Conservation (phyloP, 2,329 filamentous ascomycete genomes). For the Microsporum canis region DNA sequence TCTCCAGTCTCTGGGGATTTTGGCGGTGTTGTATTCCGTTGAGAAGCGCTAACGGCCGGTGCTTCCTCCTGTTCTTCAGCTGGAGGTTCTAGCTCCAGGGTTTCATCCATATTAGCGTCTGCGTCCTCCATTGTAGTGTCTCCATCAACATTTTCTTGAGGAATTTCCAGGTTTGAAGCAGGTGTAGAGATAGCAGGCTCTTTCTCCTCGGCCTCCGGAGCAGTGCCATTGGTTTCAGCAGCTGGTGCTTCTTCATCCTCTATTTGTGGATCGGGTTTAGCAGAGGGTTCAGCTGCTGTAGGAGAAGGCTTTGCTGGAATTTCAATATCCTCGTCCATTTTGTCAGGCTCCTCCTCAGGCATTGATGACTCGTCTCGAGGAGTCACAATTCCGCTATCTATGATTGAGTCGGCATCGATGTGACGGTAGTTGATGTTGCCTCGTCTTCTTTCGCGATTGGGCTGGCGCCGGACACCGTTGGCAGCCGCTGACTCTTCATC, state of each 20-base stretch:
- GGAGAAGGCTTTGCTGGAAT: slow-evolving; percentile 23
- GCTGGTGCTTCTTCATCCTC: slow-evolving; percentile 25
- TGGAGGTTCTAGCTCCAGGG: slow-evolving; percentile 1
- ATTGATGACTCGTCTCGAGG: slow-evolving; percentile 34
- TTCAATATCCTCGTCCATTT: slow-evolving; percentile 33
- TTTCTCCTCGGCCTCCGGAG: slow-evolving; percentile 20
- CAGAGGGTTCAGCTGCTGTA: slow-evolving; percentile 21
- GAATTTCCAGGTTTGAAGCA: slow-evolving; percentile 18
- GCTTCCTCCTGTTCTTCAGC: slow-evolving; percentile 15
- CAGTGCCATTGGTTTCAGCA: slow-evolving; percentile 23
- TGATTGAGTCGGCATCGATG: slow-evolving; percentile 44
- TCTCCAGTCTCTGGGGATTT: slow-evolving; percentile 17
- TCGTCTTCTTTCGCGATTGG: slow-evolving; percentile 37
- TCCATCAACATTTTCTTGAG: slow-evolving; percentile 20
- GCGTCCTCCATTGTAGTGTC: slow-evolving; percentile 33
- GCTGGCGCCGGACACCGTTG: slow-evolving; percentile 58
- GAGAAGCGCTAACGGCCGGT: slow-evolving; percentile 8
- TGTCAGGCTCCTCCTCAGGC: slow-evolving; percentile 35
- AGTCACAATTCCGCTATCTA: slow-evolving; percentile 42
- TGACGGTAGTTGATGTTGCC: slow-evolving; percentile 54
- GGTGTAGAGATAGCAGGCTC: slow-evolving; percentile 22
- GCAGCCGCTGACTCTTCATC: slow-evolving; percentile 64
- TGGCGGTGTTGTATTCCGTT: slow-evolving; percentile 14
- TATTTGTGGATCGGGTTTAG: slow-evolving; percentile 14
- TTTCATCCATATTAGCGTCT: slow-evolving; percentile 13